Evolutionary conservation across 306 rosid genomes (phyloP), one percentile per base, ranked within the genome.

Genomic region (Prunus salicina): DNA sequence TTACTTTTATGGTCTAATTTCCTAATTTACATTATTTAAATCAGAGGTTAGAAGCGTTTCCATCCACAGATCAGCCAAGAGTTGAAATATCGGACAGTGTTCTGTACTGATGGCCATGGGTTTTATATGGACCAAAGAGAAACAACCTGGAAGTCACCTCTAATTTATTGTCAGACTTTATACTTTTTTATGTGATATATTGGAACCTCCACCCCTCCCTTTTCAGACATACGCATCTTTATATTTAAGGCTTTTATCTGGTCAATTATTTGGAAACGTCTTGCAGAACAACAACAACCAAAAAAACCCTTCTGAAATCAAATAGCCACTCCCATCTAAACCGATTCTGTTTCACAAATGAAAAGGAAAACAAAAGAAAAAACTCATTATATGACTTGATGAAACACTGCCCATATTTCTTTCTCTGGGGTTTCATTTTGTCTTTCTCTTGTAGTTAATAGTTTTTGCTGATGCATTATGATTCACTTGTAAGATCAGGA

Each of bases 51-150:
- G 41, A 72, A 41, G 22, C 20, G 52, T 72, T 43, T 41, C 10
- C 16, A 58, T 58, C 43, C 14, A n/a, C 34, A 55, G 56, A 57
- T 72, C 67, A 24, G 76, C 76, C 76, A 38, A 69, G 64, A 71
- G 15, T 55, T 72, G 65, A 38, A 56, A 22, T 1, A 38, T 3
- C 22, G 73, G 58, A 45, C 58, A 46, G 57, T 68, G 34, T 46
- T 43, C 3, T 67, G 32, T 68, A 14, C 34, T 49, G 16, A 50
- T 69, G 46, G 19, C 47, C 43, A 27, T 69, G 61, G 30, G 4
- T 49, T 25, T 38, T 38, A 16, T 45, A 8, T 8, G 73, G 43
- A 69, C 24, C 61, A 50, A 71, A 19, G 14, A 34, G 76, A 55
- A 34, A 71, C 52, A 30, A 58, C 67, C 76, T 34, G 28, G 69